Percentiles rank a stretch among this genome's conserved stretches.
These are phyloP conservation scores for Geotrichum macrosporum DNA, from an alignment of 1,139 yeast species.

Conservation along the genomic window DNA sequence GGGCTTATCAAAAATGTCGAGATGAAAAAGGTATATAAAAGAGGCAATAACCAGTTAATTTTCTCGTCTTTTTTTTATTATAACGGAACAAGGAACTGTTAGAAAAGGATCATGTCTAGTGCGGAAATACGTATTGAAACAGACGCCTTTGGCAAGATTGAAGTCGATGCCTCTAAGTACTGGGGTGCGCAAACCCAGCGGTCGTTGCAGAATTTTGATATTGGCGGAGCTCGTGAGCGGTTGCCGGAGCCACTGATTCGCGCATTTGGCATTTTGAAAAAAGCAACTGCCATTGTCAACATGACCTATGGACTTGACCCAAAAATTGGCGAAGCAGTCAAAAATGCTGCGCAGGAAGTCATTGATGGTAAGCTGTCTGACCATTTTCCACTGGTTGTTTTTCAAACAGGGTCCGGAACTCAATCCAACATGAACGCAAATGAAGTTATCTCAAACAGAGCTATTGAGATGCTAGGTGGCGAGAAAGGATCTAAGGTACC, in stretches of 20 bases:
- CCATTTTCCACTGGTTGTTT: conserved; percentile 95
- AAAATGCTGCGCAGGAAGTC: conserved; percentile 93
- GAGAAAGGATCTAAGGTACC: conserved; percentile 84
- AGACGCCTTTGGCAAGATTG: conserved; percentile 95
- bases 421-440: conserved; percentile 99
- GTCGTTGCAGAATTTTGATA: conserved; percentile 83
- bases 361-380: conserved; percentile 84
- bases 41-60: no score
- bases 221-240: conserved; percentile 85
- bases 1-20: no score
- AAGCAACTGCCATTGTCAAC: conserved; percentile 92
- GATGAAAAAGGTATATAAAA: no score
- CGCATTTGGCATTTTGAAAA: conserved; percentile 91
- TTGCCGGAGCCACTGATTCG: conserved; percentile 88
- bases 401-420: conserved; percentile 98
- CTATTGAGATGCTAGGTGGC: conserved; percentile 93
- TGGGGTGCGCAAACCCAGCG: conserved; percentile 98
- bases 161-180: conserved; percentile 78
- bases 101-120: no score
- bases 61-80: no score
- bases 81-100: no score
- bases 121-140: conserved; percentile 63
- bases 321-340: conserved; percentile 75
- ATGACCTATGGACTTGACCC: conserved; percentile 82
- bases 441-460: conserved; percentile 96